Conservation (phyloP, 164 flowering plant species). For the Cinnamomum micranthum region DNA sequence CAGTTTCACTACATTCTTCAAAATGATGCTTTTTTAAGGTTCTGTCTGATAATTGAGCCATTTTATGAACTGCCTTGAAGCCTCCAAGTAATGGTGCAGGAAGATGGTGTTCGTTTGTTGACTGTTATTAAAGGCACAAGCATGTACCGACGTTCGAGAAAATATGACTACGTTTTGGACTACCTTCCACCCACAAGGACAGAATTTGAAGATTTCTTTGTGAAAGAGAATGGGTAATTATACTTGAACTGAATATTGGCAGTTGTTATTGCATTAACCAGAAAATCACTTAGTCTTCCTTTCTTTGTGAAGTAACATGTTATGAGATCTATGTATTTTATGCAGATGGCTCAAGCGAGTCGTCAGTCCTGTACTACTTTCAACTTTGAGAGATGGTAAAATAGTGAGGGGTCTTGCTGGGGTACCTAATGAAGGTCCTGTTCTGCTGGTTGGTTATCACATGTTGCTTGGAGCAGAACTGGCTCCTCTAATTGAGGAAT, state of each 20-base stretch:
- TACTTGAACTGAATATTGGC: neutral
- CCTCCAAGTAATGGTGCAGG: slow-evolving; percentile 49
- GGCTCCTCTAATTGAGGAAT: slow-evolving; percentile 48
- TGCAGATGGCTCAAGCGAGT: slow-evolving; percentile 46
- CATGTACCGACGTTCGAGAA: slow-evolving; percentile 67
- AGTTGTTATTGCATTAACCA: neutral
- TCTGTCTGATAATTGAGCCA: neutral
- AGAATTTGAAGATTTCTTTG: slow-evolving; percentile 42
- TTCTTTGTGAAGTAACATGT: neutral
- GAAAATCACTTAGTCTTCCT: neutral
- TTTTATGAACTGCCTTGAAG: neutral
- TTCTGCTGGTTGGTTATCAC: slow-evolving; percentile 84
- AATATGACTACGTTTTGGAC: slow-evolving; percentile 52
- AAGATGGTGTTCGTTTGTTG: slow-evolving; percentile 73
- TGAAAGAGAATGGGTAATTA: slow-evolving; percentile 45
- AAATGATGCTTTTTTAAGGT: neutral
- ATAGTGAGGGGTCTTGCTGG: slow-evolving; percentile 83
- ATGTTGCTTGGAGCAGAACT: slow-evolving; percentile 85
- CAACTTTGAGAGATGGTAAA: slow-evolving; percentile 77
- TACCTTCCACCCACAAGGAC: slow-evolving; percentile 68
- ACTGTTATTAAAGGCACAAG: slow-evolving; percentile 67
- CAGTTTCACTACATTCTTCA: too few relatives aligned
- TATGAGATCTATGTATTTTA: slow-evolving; percentile 25
- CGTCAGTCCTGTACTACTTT: slow-evolving; percentile 59
- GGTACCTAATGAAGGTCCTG: slow-evolving; percentile 87